Base-by-base conservation (phyloP, 2,329 filamentous ascomycete genomes). In the Ophiostoma populinum region DNA sequence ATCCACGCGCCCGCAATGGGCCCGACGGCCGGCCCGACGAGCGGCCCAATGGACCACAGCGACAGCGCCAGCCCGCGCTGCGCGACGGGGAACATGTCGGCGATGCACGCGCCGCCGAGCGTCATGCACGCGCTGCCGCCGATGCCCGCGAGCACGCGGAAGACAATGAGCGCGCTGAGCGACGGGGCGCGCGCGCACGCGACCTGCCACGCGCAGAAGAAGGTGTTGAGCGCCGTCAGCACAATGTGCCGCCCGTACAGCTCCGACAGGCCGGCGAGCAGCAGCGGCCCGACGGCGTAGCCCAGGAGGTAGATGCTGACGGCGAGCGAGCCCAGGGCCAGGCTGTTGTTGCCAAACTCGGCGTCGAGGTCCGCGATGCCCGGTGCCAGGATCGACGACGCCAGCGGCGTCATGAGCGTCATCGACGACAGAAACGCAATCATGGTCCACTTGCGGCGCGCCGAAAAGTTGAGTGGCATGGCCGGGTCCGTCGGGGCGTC, bases 201-300 rank as follows among this genome's bases (percentile, higher is more conserved):
- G 18, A 75, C 69, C 75, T 42, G 74, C 48, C 76, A 80, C 1
- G 54, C 63, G 32, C 67, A 67, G 53, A 80, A 79, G 2, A 79
- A 55, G 2, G 22, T 7, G 35, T 82, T 83, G 7, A 80, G 75
- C 1, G 62, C 59, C 19, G 83, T 62, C 46, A 93, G 87, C 25
- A 92, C 79, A 0, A 85, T 80, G 18, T 42, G 28, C n/a, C 43
- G 44, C 15, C 44, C 44, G 29, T 45, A 46, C 27, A 45, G 20
- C 19, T 46, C 44, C 2, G 43, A 45, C 24, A 45, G 31, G 5
- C 36, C 36, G 7, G 42, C 43, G 3, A 45, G 40, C 22, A 45
- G 64, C 70, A 22, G 71, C 66, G 19, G 20, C 19, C 30, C n/a
- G 15, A 20, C 11, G 17, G 19, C 24, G n/a, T 31, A n/a, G n/a